phyloP scores from a whole-genome alignment of 2,329 filamentous ascomycete species.

The Ophiobolus disseminans region DNA sequence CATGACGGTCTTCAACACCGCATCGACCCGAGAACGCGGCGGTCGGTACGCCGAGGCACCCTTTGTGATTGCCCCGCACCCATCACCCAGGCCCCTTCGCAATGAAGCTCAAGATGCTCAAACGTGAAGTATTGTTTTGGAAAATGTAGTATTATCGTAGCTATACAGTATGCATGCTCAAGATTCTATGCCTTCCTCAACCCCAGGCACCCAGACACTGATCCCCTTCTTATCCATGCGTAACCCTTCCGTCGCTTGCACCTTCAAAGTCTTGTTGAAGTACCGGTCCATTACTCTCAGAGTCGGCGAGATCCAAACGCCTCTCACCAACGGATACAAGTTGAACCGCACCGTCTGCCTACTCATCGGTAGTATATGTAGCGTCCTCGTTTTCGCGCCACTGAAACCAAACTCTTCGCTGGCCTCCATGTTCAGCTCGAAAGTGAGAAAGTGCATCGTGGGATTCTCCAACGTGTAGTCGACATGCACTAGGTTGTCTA shows the following conservation, averaged over 20 bases:
- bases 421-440: slow-evolving; percentile 89
- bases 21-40: slow-evolving; percentile 13
- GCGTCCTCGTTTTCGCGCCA: slow-evolving; percentile 78
- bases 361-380: slow-evolving; percentile 85
- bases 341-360: slow-evolving; percentile 76
- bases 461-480: slow-evolving; percentile 87
- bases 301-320: slow-evolving; percentile 73
- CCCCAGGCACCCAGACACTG: slow-evolving; percentile 47
- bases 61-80: background rate
- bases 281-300: slow-evolving; percentile 86
- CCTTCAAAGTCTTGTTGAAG: slow-evolving; percentile 86
- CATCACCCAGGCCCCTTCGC: background rate
- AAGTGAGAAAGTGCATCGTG: slow-evolving; percentile 92
- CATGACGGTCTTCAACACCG: slow-evolving; percentile 22
- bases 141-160: background rate
- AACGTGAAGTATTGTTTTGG: background rate
- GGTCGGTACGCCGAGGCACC: slow-evolving; percentile 17
- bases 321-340: slow-evolving; percentile 69
- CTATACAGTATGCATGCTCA: too few relatives aligned
- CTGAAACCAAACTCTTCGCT: slow-evolving; percentile 93
- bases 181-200: too few relatives aligned
- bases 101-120: background rate
- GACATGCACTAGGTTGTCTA: slow-evolving; percentile 46
- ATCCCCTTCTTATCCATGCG: slow-evolving; percentile 62
- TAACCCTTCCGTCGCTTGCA: slow-evolving; percentile 78